phyloP scores from a whole-genome alignment of 2,329 filamentous ascomycete genomes.

The Escovopsis sp. region DNA sequence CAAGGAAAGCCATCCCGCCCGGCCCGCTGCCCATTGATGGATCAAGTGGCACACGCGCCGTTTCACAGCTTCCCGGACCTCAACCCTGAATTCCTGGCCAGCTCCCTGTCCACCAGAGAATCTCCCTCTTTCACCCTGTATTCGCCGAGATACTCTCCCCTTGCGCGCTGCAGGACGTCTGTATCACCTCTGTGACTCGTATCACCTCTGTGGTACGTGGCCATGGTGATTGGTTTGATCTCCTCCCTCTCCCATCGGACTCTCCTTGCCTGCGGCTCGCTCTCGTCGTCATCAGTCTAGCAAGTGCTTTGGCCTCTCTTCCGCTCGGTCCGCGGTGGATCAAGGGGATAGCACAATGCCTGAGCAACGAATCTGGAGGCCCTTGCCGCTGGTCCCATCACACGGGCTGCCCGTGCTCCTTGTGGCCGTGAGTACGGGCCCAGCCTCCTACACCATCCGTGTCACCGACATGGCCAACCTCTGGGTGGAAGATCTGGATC shows the following conservation, averaged over 20 bases:
- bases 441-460: conserved; percentile 46
- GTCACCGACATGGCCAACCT: conserved; percentile 59
- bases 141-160: conserved; percentile 4
- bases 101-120: background rate
- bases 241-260: background rate
- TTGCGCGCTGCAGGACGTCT: background rate
- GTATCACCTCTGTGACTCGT: conserved; percentile 2
- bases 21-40: background rate
- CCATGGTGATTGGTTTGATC: background rate
- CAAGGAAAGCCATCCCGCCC: background rate
- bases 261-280: background rate
- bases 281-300: background rate
- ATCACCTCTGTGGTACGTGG: conserved; percentile 1
- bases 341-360: conserved; percentile 13
- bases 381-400: conserved; percentile 27
- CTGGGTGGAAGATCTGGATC: conserved; percentile 54
- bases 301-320: background rate
- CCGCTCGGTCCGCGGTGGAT: too few relatives aligned
- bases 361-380: conserved; percentile 28
- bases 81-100: background rate
- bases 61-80: background rate
- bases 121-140: conserved; percentile 2
- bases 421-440: conserved; percentile 41
- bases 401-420: conserved; percentile 44
- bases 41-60: conserved; percentile 3